phyloP scores from a whole-genome alignment of 1,284 basidiomycete genomes.

The Moesziomyces sp. region DNA sequence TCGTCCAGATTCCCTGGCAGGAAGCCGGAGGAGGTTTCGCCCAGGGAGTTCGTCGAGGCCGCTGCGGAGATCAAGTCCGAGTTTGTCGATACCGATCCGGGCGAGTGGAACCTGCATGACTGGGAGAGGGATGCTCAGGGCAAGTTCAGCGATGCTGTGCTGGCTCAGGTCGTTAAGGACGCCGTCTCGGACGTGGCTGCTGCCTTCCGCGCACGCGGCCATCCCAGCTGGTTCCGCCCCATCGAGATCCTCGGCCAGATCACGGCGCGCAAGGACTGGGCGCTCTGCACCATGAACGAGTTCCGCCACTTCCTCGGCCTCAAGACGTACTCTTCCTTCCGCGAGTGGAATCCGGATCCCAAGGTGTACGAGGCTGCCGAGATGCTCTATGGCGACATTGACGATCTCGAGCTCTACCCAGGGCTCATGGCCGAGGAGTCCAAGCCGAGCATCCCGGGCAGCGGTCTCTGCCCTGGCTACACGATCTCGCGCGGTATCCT shows the following conservation, averaged over 20 bases:
- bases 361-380: slow-evolving; percentile 80
- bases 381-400: slow-evolving; percentile 72
- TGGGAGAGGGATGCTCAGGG: slow-evolving; percentile 75
- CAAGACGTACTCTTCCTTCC: slow-evolving; percentile 68
- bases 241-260: slow-evolving; percentile 86
- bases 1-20: slow-evolving; percentile 34
- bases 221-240: slow-evolving; percentile 78
- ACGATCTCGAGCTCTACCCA: slow-evolving; percentile 81
- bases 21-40: slow-evolving; percentile 70
- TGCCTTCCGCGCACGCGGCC: slow-evolving; percentile 81
- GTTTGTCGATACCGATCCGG: slow-evolving; percentile 59
- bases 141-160: slow-evolving; percentile 77
- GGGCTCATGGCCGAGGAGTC: slow-evolving; percentile 74
- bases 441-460: slow-evolving; percentile 80
- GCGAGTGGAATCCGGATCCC: slow-evolving; percentile 83
- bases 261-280: slow-evolving; percentile 78
- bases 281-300: slow-evolving; percentile 84
- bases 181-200: slow-evolving; percentile 74
- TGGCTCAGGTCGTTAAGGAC: slow-evolving; percentile 71
- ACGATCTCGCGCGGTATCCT: slow-evolving; percentile 88
- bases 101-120: slow-evolving; percentile 75
- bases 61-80: slow-evolving; percentile 63
- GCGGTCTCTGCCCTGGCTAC: slow-evolving; percentile 80
- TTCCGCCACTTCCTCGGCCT: slow-evolving; percentile 73
- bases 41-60: slow-evolving; percentile 74